These are phyloP conservation scores for Calonectria multiphialidica DNA, from an alignment of 2,329 filamentous ascomycete genomes.

Conservation along the genomic window DNA sequence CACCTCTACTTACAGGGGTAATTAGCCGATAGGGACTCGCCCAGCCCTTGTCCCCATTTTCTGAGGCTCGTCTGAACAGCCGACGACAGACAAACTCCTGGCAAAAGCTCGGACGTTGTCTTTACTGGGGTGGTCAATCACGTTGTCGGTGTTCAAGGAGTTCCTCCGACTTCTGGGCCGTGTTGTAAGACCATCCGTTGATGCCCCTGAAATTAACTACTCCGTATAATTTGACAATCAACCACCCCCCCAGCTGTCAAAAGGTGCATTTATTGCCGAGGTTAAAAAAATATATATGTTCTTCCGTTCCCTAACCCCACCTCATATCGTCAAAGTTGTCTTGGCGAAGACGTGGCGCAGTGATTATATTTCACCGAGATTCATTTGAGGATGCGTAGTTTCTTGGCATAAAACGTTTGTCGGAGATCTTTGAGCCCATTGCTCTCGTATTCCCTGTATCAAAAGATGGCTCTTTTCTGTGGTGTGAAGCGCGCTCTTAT, in stretches of 20 bases:
- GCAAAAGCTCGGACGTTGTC: slow-evolving; percentile 8
- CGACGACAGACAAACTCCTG: not conserved
- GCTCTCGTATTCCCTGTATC: not conserved
- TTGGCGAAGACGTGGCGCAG: not conserved
- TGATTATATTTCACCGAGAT: slow-evolving; percentile 10
- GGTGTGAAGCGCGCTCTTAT: too few relatives aligned
- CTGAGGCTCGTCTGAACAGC: slow-evolving; percentile 13
- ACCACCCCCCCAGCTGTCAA: not conserved
- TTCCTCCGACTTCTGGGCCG: not conserved
- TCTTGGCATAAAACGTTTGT: not conserved
- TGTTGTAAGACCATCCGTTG: slow-evolving; percentile 9
- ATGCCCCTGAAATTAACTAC: not conserved
- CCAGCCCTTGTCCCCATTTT: not conserved
- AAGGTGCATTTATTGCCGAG: not conserved
- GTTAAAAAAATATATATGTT: slow-evolving; percentile 3
- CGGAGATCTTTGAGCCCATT: too few relatives aligned
- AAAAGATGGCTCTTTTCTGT: not conserved
- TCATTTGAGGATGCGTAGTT: too few relatives aligned
- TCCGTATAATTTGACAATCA: not conserved
- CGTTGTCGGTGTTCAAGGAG: not conserved
- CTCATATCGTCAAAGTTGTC: slow-evolving; percentile 9
- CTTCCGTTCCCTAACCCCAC: slow-evolving; percentile 12
- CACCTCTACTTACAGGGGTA: slow-evolving; percentile 23
- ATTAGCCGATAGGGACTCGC: not conserved
- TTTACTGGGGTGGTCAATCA: not conserved